Evolutionary conservation across 352 stramenopile species (phyloP), one percentile per base, ranked within the genome.

Genomic region (Globisporangium orthogonon): DNA sequence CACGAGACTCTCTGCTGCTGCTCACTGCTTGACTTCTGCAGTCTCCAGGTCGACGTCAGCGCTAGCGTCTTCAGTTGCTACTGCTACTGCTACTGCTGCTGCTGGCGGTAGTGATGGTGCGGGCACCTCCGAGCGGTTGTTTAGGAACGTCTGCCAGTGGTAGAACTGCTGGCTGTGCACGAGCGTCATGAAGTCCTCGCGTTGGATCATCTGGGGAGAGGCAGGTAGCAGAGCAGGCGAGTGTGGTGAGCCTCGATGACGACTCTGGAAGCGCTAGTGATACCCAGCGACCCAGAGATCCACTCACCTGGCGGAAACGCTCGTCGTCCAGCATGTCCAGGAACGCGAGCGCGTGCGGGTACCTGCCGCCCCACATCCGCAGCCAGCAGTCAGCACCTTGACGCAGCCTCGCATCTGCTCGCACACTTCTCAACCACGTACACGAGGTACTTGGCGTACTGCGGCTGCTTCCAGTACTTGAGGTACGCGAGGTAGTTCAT

Each of bases 381-480:
- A 17, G 2, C 4, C 10, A 14, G 11, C 11, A 41, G 33, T 37
- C 35, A 41, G 10, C 37, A 43, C 37, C 11, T n/a, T 3, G n/a
- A 3, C 3, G 2, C 37, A 5, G 37, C 7, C 9, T 41, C 9
- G 9, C 37, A 15, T 10, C 37, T 43, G 11, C 7, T 17, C 11
- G 23, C 1, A 23, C 23, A 23, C 23, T 23, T 17, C 37, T 13
- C 2, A 7, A 13, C 10, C 37, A 72, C 74, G 56, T 83, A 89
- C 73, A 94, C 78, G 37, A 97, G 86, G 66, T 95, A 97, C 65
- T 93, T 88, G 56, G 86, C 86, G 58, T 97, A 97, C 58, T 97
- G 80, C 45, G 89, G 89, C 66, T 92, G 67, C 62, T 95, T 94
- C 87, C 87, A 97, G 74, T 97, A 97, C 67, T 92, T 88, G 60